Percentiles rank a stretch among this genome's conserved stretches.
phyloP scores from a whole-genome alignment of 164 flowering plant genomes.

The Chimonanthus salicifolius region DNA sequence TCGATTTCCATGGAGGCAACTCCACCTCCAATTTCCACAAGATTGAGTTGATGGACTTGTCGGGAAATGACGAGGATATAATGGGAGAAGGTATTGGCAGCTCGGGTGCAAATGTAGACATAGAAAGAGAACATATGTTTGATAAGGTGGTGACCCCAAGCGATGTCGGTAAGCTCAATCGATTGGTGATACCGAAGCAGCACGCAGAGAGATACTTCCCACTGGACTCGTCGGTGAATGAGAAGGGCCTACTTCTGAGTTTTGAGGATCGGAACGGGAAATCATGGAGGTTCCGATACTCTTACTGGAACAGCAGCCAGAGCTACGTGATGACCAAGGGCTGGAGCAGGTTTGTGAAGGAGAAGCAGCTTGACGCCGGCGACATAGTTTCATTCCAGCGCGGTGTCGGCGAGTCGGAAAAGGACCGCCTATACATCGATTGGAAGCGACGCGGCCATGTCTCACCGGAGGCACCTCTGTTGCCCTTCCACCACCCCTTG shows the following conservation, averaged over 20 bases:
- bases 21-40: slow-evolving; percentile 3
- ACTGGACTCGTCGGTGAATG: slow-evolving; percentile 58
- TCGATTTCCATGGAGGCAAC: slow-evolving; percentile 1
- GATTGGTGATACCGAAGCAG: slow-evolving; percentile 91
- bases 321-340: slow-evolving; percentile 99
- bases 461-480: slow-evolving; percentile 4
- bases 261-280: slow-evolving; percentile 83
- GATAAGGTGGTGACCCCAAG: slow-evolving; percentile 95
- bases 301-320: slow-evolving; percentile 98
- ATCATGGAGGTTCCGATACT: slow-evolving; percentile 86
- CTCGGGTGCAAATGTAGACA: not conserved
- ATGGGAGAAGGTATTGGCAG: not conserved
- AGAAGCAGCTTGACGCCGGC: slow-evolving; percentile 88
- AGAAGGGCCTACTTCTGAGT: slow-evolving; percentile 66
- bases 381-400: slow-evolving; percentile 83
- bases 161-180: slow-evolving; percentile 90
- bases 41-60: not conserved
- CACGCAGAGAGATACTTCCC: slow-evolving; percentile 97
- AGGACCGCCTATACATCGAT: slow-evolving; percentile 63
- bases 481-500: slow-evolving; percentile 12
- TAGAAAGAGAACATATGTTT: slow-evolving; percentile 83
- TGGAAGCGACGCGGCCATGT: slow-evolving; percentile 68
- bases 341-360: slow-evolving; percentile 95
- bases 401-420: slow-evolving; percentile 44
- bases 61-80: not conserved